phyloP scores from a whole-genome alignment of 139 green algal species.

The Volvox reticuliferus region DNA sequence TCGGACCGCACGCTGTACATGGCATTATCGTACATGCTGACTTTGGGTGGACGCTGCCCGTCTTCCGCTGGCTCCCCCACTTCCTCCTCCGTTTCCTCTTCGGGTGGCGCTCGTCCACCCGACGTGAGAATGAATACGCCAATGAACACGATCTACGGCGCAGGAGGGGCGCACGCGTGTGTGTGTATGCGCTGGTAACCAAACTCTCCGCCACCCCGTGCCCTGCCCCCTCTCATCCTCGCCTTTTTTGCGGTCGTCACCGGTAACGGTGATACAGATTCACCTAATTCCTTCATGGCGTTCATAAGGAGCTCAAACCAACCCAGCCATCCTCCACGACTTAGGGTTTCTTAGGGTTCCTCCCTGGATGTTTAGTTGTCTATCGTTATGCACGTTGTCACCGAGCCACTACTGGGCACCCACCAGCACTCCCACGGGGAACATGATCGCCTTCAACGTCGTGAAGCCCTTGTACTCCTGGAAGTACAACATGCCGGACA shows the following conservation, averaged over 20 bases:
- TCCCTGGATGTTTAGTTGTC: too few species aligned
- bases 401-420: neutral
- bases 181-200: too few species aligned
- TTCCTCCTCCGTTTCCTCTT: neutral
- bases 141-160: slow-evolving; percentile 69
- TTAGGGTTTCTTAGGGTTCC: too few species aligned
- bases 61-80: neutral
- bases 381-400: too few species aligned
- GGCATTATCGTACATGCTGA: slow-evolving; percentile 31
- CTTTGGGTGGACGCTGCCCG: neutral
- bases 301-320: too few species aligned
- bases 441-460: slow-evolving; percentile 76
- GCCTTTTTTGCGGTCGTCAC: too few species aligned
- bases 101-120: neutral
- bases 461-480: slow-evolving; percentile 81
- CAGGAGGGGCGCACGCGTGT: too few species aligned
- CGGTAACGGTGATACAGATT: too few species aligned
- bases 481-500: slow-evolving; percentile 88
- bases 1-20: neutral
- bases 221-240: too few species aligned
- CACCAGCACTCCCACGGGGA: slow-evolving; percentile 77
- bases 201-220: too few species aligned
- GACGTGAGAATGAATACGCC: slow-evolving; percentile 74
- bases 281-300: too few species aligned
- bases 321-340: too few species aligned